phyloP scores from a whole-genome alignment of 2,329 filamentous ascomycete species.

The Ceratocystis variospora region DNA sequence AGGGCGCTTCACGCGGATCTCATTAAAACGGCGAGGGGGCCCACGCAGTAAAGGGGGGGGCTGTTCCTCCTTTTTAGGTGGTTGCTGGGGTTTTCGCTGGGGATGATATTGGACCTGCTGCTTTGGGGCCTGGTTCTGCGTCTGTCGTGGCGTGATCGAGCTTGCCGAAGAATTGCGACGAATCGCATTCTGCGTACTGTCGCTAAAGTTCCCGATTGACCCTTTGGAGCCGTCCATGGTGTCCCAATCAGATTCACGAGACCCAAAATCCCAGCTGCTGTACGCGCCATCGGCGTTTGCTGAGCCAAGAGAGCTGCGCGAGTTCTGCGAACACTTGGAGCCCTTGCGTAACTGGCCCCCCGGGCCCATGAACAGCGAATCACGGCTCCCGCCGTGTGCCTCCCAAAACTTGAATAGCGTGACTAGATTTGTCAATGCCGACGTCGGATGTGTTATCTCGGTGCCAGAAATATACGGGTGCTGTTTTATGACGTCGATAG shows the following conservation, averaged over 20 bases:
- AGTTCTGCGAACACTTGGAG: conserved; percentile 11
- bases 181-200: background rate
- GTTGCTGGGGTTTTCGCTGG: background rate
- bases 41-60: background rate
- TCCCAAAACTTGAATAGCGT: conserved; percentile 65
- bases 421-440: conserved; percentile 50
- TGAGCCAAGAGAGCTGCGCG: conserved; percentile 41
- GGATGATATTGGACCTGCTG: background rate
- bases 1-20: conserved; percentile 36
- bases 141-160: background rate
- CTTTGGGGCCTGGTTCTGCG: background rate
- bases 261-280: conserved; percentile 17
- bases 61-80: background rate
- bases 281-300: conserved; percentile 1
- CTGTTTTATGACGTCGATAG: conserved; percentile 53
- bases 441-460: conserved; percentile 47
- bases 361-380: conserved; percentile 39
- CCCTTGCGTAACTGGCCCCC: conserved; percentile 1
- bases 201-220: background rate
- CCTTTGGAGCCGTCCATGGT: background rate
- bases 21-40: conserved; percentile 3
- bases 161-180: background rate
- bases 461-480: conserved; percentile 57
- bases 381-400: conserved; percentile 54
- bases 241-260: background rate